Evolutionary conservation across 208 protist genomes (phyloP).

Genomic region (Acanthamoeba divionensis): DNA sequence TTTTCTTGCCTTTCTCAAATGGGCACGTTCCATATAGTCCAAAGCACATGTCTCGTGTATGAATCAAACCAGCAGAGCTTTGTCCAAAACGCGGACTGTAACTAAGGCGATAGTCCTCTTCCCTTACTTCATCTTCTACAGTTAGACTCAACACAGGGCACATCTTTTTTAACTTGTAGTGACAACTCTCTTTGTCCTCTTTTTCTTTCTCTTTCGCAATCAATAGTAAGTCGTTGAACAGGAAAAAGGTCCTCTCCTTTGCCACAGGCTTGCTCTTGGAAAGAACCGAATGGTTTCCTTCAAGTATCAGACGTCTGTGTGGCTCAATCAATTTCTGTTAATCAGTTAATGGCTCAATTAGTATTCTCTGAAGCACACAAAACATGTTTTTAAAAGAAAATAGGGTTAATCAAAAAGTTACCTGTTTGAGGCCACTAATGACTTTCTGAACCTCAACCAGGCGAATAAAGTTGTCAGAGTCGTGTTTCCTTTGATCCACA

Average conservation of each 20-base stretch:
- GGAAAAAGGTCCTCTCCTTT: background rate
- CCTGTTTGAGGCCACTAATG: background rate
- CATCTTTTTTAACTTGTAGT: no score
- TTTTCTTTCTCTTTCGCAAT: slow-evolving; percentile 28
- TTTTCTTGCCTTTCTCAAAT: no score
- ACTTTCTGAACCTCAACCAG: slow-evolving; percentile 12
- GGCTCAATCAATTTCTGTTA: slow-evolving; percentile 25
- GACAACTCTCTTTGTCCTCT: background rate
- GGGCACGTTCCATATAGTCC: no score
- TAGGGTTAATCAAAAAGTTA: background rate
- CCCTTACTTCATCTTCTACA: no score
- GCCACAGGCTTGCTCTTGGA: background rate
- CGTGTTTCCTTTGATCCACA: slow-evolving; percentile 31
- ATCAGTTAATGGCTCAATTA: background rate
- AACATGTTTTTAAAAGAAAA: background rate
- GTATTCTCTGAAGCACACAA: background rate
- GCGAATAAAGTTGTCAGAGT: slow-evolving; percentile 23
- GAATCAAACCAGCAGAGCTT: no score
- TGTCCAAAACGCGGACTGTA: no score
- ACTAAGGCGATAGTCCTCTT: no score
- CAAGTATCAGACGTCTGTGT: slow-evolving; percentile 1
- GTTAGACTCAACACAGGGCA: no score
- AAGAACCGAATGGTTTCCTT: background rate
- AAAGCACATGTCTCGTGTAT: no score
- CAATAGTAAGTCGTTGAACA: slow-evolving; percentile 40